Percentiles rank a stretch among this genome's conserved stretches.
phyloP scores from a whole-genome alignment of 192 early-diverging fungal genomes.

The Geranomyces variabilis region DNA sequence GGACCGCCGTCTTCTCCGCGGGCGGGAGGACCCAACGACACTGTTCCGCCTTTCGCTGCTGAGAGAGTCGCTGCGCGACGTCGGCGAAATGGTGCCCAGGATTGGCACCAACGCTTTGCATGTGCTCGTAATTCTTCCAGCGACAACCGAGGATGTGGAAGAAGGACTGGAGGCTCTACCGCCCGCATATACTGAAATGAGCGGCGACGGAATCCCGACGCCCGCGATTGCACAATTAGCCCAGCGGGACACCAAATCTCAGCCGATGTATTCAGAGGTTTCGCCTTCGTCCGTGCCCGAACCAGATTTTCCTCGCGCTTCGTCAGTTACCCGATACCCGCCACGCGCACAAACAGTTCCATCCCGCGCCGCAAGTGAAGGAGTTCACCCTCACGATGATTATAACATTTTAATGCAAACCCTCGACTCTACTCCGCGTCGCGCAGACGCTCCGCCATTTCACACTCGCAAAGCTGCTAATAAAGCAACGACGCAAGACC shows the following conservation, averaged over 20 bases:
- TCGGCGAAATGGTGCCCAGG: not conserved
- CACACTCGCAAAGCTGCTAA: not conserved
- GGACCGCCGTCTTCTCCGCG: not conserved
- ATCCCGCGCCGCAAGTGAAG: not conserved
- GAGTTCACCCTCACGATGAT: not conserved
- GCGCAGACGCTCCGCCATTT: not conserved
- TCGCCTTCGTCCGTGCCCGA: not conserved
- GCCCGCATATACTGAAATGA: not conserved
- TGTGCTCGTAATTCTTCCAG: not conserved
- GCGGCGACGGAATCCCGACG: not conserved
- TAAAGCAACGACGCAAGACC: not conserved
- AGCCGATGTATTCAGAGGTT: not conserved
- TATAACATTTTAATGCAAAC: not conserved
- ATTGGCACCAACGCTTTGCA: not conserved
- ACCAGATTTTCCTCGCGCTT: not conserved
- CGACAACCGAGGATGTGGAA: not conserved
- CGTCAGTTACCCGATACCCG: not conserved
- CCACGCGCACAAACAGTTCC: not conserved
- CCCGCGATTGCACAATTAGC: not conserved
- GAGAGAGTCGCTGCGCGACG: not conserved
- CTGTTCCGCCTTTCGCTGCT: not conserved
- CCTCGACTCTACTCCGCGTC: not conserved
- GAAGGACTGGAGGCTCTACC: not conserved
- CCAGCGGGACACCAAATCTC: not conserved
- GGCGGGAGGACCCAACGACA: not conserved